A percentile compares a stretch with the other conserved stretches of the same genome.
These are phyloP conservation scores for Pseudoneurospora amorphoporcata DNA, from an alignment of 495 filamentous ascomycete genomes.

Conservation along the genomic window DNA sequence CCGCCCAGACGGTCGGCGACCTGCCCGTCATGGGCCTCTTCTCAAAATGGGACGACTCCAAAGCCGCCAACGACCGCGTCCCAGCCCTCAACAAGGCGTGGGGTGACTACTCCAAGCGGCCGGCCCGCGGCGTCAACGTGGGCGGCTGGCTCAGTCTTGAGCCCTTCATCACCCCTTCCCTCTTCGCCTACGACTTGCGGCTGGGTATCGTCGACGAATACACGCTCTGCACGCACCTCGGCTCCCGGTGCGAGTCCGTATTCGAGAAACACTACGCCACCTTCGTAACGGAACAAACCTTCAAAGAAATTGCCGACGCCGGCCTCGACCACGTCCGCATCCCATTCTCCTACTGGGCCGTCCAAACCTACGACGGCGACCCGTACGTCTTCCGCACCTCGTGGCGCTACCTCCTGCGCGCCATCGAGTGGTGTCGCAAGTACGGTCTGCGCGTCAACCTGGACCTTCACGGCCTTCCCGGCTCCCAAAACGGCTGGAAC, in stretches of 20 bases:
- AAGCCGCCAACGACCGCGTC: constrained; percentile 64
- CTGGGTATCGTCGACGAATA: constrained; percentile 79
- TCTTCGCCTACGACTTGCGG: constrained; percentile 62
- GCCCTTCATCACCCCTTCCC: constrained; percentile 87
- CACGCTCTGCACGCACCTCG: constrained; percentile 63
- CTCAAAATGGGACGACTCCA: constrained; percentile 77
- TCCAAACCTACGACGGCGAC: constrained; percentile 75
- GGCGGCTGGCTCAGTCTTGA: constrained; percentile 94
- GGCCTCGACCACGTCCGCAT: constrained; percentile 96
- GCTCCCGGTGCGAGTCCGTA: constrained; percentile 44
- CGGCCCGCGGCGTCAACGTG: constrained; percentile 83
- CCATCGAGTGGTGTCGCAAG: constrained; percentile 87
- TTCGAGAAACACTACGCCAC: constrained; percentile 86
- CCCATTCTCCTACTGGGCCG: constrained; percentile 91
- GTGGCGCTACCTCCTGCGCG: constrained; percentile 90
- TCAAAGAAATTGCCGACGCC: constrained; percentile 72
- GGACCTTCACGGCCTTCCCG: constrained; percentile 77
- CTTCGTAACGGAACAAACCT: constrained; percentile 76
- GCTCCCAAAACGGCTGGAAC: constrained; percentile 87
- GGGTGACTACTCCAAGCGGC: constrained; percentile 64
- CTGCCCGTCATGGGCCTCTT: constrained; percentile 85
- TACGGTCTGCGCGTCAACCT: constrained; percentile 91
- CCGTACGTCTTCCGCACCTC: constrained; percentile 78
- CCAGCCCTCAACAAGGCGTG: constrained; percentile 64
- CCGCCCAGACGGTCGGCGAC: constrained; percentile 70